Evolutionary conservation across 108 stramenopile species (phyloP).

Genomic region (Fragilaria radians): DNA sequence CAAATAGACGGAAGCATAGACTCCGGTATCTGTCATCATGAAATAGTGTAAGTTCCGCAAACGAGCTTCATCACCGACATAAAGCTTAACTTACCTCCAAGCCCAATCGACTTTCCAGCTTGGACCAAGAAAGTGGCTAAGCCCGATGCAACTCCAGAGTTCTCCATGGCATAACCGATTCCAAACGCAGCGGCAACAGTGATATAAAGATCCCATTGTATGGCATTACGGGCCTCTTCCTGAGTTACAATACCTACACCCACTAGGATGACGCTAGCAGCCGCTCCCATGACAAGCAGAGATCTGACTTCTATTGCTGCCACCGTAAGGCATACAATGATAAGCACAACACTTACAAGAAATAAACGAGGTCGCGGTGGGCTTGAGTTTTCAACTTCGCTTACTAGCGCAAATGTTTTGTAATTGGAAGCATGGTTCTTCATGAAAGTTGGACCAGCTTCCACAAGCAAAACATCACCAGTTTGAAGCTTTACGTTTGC

Average conservation of each 20-base stretch:
- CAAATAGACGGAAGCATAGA: slow-evolving; percentile 77
- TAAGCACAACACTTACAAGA: slow-evolving; percentile 7
- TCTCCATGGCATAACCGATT: slow-evolving; percentile 68
- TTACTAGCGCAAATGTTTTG: slow-evolving; percentile 67
- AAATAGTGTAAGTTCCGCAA: background rate
- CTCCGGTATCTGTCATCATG: slow-evolving; percentile 36
- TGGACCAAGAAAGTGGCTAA: slow-evolving; percentile 51
- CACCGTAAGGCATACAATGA: slow-evolving; percentile 62
- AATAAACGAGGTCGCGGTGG: slow-evolving; percentile 52
- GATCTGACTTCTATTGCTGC: slow-evolving; percentile 30
- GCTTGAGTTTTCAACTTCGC: slow-evolving; percentile 77
- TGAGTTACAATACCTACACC: slow-evolving; percentile 63
- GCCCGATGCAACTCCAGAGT: slow-evolving; percentile 67
- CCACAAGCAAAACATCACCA: slow-evolving; percentile 74
- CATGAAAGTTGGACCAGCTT: slow-evolving; percentile 81
- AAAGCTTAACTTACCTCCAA: slow-evolving; percentile 31
- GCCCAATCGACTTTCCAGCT: slow-evolving; percentile 42
- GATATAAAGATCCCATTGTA: slow-evolving; percentile 80
- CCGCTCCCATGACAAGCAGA: slow-evolving; percentile 52
- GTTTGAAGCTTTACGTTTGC: slow-evolving; percentile 74
- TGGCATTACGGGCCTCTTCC: slow-evolving; percentile 73
- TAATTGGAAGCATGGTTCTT: slow-evolving; percentile 44
- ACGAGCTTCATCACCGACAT: background rate
- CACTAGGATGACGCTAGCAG: slow-evolving; percentile 61
- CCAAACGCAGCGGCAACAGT: slow-evolving; percentile 78